Evolutionary conservation across 805 yeast species (phyloP).

Genomic region (Ogataea angusta): DNA sequence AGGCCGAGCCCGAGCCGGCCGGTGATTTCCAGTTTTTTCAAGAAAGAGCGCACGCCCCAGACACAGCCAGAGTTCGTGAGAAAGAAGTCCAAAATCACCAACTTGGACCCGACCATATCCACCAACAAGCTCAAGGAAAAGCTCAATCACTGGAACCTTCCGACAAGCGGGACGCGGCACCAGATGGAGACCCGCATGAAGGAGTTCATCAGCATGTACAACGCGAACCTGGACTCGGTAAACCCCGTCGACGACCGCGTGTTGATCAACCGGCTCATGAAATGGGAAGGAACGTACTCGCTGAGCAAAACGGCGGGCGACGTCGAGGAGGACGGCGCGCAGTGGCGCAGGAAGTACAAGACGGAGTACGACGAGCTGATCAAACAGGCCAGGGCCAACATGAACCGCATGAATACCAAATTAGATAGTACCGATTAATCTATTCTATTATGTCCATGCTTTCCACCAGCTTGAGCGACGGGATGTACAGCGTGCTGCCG

Average conservation of each 20-base stretch:
- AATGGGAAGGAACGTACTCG: constrained; percentile 58
- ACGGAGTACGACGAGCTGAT: constrained; percentile 25
- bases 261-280: constrained; percentile 51
- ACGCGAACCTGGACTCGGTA: constrained; percentile 73
- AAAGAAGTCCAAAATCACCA: constrained; percentile 44
- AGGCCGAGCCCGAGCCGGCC: constrained; percentile 10
- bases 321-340: constrained; percentile 20
- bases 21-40: constrained; percentile 15
- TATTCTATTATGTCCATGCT: constrained; percentile 29
- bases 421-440: neutral
- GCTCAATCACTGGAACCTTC: constrained; percentile 50
- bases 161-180: constrained; percentile 59
- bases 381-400: constrained; percentile 21
- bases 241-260: constrained; percentile 58
- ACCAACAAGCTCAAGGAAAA: constrained; percentile 60
- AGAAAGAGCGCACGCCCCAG: constrained; percentile 18
- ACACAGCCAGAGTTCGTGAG: constrained; percentile 21
- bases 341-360: constrained; percentile 26
- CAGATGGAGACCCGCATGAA: constrained; percentile 69
- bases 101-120: constrained; percentile 59
- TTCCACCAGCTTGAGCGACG: constrained; percentile 45
- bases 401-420: constrained; percentile 2
- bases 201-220: constrained; percentile 74
- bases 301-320: constrained; percentile 11
- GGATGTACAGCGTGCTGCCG: constrained; percentile 30